These are phyloP conservation scores for Calonectria multiphialidica DNA, from an alignment of 2,329 filamentous ascomycete species.

Conservation along the genomic window DNA sequence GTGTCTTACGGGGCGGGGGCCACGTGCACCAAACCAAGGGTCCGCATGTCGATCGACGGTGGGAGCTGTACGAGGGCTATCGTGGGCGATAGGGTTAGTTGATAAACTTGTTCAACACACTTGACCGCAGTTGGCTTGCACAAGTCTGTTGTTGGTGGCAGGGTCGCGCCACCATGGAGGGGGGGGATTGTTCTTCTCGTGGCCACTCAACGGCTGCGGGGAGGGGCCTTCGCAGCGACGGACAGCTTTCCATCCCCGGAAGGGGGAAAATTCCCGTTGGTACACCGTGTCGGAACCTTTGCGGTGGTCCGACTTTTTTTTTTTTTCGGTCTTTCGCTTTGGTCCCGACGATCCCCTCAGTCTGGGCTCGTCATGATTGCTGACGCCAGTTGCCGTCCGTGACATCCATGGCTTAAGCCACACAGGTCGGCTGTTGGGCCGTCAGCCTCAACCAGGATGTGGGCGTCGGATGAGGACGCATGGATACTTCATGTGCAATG, in stretches of 20 bases:
- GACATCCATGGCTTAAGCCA: constrained; percentile 24
- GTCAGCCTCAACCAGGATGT: constrained; percentile 20
- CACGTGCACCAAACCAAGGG: constrained; percentile 23
- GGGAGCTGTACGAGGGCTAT: neutral
- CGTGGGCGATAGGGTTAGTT: constrained; percentile 10
- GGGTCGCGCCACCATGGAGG: neutral
- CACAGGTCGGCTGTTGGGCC: constrained; percentile 8
- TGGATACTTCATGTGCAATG: constrained; percentile 23
- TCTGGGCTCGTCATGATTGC: constrained; percentile 1
- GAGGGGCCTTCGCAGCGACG: neutral
- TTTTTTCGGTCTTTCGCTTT: no score
- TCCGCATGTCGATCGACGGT: constrained; percentile 6
- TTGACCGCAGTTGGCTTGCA: neutral
- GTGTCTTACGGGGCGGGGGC: constrained; percentile 12
- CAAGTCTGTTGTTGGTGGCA: neutral
- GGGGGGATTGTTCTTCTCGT: no score
- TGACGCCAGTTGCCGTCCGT: constrained; percentile 13
- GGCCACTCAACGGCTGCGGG: neutral
- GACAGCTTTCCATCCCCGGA: neutral
- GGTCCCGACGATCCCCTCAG: neutral
- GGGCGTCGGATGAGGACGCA: neutral
- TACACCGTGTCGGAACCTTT: neutral
- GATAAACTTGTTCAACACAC: neutral
- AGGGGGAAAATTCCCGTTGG: neutral
- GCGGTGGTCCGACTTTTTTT: neutral